phyloP scores from a whole-genome alignment of 352 stramenopile species.

The Elongisporangium undulatum region DNA sequence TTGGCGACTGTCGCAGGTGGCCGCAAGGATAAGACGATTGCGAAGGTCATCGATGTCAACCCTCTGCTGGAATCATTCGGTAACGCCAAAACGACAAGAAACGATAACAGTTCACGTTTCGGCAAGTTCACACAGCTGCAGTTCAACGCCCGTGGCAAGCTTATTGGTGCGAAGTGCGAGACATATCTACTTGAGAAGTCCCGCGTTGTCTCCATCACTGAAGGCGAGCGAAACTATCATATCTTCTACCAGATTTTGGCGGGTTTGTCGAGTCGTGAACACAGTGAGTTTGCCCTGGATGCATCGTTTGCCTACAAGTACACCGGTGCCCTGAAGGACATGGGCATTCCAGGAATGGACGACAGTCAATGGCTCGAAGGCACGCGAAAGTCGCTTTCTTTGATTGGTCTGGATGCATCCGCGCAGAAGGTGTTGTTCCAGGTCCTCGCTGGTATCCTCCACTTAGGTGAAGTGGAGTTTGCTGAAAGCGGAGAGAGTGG shows the following conservation, averaged over 20 bases:
- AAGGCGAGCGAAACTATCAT: conserved; percentile 97
- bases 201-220: conserved; percentile 91
- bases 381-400: conserved; percentile 73
- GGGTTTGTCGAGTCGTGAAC: conserved; percentile 49
- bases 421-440: conserved; percentile 79
- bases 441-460: conserved; percentile 88
- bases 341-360: conserved; percentile 82
- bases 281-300: conserved; percentile 62
- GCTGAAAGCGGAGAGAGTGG: conserved; percentile 59
- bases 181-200: conserved; percentile 97
- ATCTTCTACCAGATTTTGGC: conserved; percentile 96
- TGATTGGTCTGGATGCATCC: conserved; percentile 61
- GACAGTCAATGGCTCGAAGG: conserved; percentile 80
- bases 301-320: conserved; percentile 67
- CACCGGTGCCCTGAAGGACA: conserved; percentile 62
- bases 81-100: conserved; percentile 93
- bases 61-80: conserved; percentile 92
- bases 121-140: conserved; percentile 90
- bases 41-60: conserved; percentile 91
- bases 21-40: conserved; percentile 86
- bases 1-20: conserved; percentile 77
- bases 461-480: conserved; percentile 97
- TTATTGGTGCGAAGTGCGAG: conserved; percentile 86
- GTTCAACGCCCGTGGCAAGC: conserved; percentile 73
- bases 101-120: conserved; percentile 91